phyloP scores from a whole-genome alignment of 176 grass and related monocot species.

The Typha latifolia region DNA sequence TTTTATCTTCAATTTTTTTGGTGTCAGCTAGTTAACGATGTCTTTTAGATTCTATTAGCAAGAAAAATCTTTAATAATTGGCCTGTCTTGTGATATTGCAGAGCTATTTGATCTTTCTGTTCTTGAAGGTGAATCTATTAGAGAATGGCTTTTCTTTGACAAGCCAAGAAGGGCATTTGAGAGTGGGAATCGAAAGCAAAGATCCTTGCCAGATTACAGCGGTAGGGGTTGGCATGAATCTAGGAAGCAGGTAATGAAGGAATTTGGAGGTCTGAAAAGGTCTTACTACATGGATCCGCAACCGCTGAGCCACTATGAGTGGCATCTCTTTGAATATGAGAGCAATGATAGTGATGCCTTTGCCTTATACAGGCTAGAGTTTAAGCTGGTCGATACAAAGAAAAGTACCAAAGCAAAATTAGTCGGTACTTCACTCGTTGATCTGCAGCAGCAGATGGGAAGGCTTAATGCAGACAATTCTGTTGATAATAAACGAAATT shows the following conservation, averaged over 20 bases:
- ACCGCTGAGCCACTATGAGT: conserved; percentile 57
- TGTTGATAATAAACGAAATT: conserved; percentile 45
- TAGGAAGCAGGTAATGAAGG: conserved; percentile 85
- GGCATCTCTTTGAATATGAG: conserved; percentile 93
- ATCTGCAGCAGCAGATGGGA: conserved; percentile 64
- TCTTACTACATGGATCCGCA: conserved; percentile 99
- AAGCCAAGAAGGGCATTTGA: conserved; percentile 91
- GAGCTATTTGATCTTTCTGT: conserved; percentile 84
- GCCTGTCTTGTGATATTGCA: conserved; percentile 28
- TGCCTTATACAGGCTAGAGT: conserved; percentile 74
- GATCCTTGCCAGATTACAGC: conserved; percentile 77
- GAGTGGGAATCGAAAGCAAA: conserved; percentile 81
- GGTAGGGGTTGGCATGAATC: conserved; percentile 96
- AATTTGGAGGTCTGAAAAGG: conserved; percentile 64
- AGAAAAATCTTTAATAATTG: not conserved
- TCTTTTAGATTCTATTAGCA: not conserved
- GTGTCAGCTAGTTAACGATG: no score
- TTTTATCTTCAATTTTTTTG: no score
- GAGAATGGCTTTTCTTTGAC: conserved; percentile 98
- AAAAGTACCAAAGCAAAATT: conserved; percentile 61
- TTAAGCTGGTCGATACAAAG: conserved; percentile 61
- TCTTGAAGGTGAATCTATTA: conserved; percentile 77
- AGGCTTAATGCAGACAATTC: conserved; percentile 57
- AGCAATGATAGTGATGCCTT: conserved; percentile 63
- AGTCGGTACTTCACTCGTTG: conserved; percentile 28